Conservation (phyloP, 495 filamentous ascomycete species). For the Xylaria palmicola region DNA sequence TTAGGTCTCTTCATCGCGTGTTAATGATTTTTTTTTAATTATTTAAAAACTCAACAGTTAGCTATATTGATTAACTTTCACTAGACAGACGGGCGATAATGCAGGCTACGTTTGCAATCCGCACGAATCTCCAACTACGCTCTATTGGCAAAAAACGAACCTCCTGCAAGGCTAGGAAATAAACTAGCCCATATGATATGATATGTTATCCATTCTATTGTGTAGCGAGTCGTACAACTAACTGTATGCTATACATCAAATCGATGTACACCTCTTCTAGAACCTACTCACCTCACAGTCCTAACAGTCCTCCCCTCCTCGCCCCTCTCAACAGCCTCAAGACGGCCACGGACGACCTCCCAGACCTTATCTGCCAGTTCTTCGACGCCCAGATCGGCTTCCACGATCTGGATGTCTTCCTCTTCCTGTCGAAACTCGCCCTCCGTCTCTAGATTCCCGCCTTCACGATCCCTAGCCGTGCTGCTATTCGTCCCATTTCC, state of each 20-base stretch:
- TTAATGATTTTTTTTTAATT: not conserved
- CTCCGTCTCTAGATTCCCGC: slow-evolving; percentile 25
- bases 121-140: no score
- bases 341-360: slow-evolving; percentile 44
- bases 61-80: not conserved
- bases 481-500: slow-evolving; percentile 11
- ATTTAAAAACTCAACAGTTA: not conserved
- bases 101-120: not conserved
- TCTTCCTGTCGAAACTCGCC: slow-evolving; percentile 48
- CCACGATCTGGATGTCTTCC: slow-evolving; percentile 55
- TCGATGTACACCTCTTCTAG: not conserved
- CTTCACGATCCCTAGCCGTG: slow-evolving; percentile 13
- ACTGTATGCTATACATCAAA: not conserved
- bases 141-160: no score
- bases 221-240: not conserved
- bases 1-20: not conserved
- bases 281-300: slow-evolving; percentile 32
- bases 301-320: slow-evolving; percentile 45
- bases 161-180: not conserved
- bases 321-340: slow-evolving; percentile 47
- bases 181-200: not conserved
- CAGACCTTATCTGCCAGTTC: slow-evolving; percentile 52
- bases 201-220: not conserved
- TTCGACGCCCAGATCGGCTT: slow-evolving; percentile 51
- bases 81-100: not conserved